Evolutionary conservation across 345 rosid genomes (phyloP), one percentile per base, ranked within the genome.

Genomic region (Linum trigynum): DNA sequence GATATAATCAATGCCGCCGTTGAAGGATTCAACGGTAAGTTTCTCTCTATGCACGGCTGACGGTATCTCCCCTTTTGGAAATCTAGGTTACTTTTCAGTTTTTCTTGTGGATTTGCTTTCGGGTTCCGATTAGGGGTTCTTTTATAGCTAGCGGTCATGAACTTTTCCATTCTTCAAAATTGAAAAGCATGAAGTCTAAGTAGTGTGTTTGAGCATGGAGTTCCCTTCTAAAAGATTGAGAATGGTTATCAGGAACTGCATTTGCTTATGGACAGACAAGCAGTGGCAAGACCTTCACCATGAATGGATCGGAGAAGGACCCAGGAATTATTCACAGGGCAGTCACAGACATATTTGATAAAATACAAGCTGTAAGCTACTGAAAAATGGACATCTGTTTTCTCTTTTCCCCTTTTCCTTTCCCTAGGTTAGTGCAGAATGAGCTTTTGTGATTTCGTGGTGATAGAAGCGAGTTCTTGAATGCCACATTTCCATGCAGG

Each of bases 201-300:
- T 23, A 23, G 32, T 23, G 32, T 23, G 32, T 23, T 23, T 23
- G 32, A 23, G 32, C 32, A 23, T 23, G 32, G 32, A 23, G 32
- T 23, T 15, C 53, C 53, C 53, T 5, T 48, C 14, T 48, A 23
- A 48, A 45, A 48, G 3, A 48, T 48, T 48, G 53, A 48, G 53
- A 23, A 48, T 48, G 53, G 53, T 48, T 55, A 2, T 23, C 61
- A 90, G 99, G 96, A 64, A 90, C 97, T 65, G 95, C 85, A 38
- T 94, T 94, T 86, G 99, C 96, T 14, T 90, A 94, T 72, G 99
- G 99, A 62, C 99, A 90, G 76, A 94, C 99, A 11, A 94, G 96
- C 79, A 94, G 99, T 74, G 99, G 99, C 23, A 94, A 94, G 73
- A 90, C 99, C 16, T 94, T 86, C 69, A 94, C 99, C 1, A 94